phyloP scores from a whole-genome alignment of 2,329 filamentous ascomycete species.

The Diplodia corticola region DNA sequence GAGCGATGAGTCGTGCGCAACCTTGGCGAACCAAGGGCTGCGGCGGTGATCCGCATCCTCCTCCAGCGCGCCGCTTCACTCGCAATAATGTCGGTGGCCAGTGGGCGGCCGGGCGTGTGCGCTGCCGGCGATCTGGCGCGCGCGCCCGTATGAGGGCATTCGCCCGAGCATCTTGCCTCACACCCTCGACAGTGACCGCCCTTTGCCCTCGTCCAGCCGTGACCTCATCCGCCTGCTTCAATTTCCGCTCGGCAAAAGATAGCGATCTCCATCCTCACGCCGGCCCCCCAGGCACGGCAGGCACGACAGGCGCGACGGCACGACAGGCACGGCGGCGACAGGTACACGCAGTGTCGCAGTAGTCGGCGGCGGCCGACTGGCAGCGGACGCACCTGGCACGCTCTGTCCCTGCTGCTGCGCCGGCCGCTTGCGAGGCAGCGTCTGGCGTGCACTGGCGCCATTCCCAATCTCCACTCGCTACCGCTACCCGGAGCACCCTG shows the following conservation, averaged over 20 bases:
- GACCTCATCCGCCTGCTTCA: constrained; percentile 14
- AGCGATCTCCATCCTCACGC: not conserved
- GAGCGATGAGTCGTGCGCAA: not conserved
- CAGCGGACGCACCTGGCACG: not conserved
- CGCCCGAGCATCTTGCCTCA: not conserved
- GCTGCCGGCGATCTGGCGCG: not conserved
- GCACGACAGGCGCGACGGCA: no score
- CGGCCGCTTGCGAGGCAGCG: not conserved
- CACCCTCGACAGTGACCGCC: constrained; percentile 8
- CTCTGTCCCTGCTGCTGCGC: not conserved
- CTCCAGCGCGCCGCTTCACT: not conserved
- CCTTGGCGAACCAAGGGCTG: not conserved
- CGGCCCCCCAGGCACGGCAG: not conserved
- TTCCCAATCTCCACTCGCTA: constrained; percentile 2
- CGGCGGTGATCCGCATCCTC: not conserved
- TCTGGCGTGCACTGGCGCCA: not conserved
- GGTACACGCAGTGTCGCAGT: no score
- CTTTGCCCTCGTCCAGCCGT: constrained; percentile 2
- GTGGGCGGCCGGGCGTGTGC: not conserved
- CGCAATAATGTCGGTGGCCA: not conserved
- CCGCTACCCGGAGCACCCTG: not conserved
- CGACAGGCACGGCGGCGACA: no score
- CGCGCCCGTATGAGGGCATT: not conserved
- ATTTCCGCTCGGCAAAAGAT: constrained; percentile 21
- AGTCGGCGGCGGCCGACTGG: not conserved